A percentile compares a stretch with the other conserved stretches of the same genome.
Evolutionary conservation across 2,329 filamentous ascomycete species (phyloP).

Genomic region (Pseudogymnoascus sp.): DNA sequence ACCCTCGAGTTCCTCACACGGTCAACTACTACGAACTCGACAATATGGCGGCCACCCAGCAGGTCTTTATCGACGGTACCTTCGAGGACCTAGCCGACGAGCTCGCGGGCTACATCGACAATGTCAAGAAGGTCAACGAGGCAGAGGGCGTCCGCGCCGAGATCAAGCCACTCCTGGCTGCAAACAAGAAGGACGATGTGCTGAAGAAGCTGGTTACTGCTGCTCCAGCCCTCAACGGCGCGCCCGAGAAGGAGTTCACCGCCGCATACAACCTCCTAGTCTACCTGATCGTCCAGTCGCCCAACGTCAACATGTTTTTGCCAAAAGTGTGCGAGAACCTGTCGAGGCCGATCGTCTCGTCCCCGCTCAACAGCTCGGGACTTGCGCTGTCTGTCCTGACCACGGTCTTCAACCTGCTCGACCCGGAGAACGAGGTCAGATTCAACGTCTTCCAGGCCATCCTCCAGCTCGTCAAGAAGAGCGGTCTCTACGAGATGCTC

Average conservation of each 20-base stretch:
- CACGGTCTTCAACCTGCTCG: constrained; percentile 92
- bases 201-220: constrained; percentile 83
- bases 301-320: constrained; percentile 77
- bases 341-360: constrained; percentile 75
- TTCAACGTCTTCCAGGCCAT: constrained; percentile 89
- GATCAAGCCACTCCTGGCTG: constrained; percentile 63
- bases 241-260: constrained; percentile 93
- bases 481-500: constrained; percentile 73
- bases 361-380: constrained; percentile 73
- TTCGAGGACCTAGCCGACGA: constrained; percentile 91
- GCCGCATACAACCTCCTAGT: constrained; percentile 95
- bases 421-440: constrained; percentile 66
- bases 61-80: constrained; percentile 78
- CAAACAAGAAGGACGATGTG: constrained; percentile 70
- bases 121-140: constrained; percentile 61
- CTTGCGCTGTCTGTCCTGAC: constrained; percentile 85
- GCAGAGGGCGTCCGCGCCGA: constrained; percentile 47
- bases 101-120: constrained; percentile 88
- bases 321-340: constrained; percentile 85
- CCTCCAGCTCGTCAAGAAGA: constrained; percentile 68
- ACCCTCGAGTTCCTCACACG: background rate
- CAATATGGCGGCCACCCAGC: constrained; percentile 17
- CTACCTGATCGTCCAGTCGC: constrained; percentile 81
- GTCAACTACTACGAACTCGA: constrained; percentile 3
- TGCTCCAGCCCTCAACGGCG: constrained; percentile 67